These are phyloP conservation scores for Epichloe baconii DNA, from an alignment of 2,329 filamentous ascomycete genomes.

Conservation along the genomic window DNA sequence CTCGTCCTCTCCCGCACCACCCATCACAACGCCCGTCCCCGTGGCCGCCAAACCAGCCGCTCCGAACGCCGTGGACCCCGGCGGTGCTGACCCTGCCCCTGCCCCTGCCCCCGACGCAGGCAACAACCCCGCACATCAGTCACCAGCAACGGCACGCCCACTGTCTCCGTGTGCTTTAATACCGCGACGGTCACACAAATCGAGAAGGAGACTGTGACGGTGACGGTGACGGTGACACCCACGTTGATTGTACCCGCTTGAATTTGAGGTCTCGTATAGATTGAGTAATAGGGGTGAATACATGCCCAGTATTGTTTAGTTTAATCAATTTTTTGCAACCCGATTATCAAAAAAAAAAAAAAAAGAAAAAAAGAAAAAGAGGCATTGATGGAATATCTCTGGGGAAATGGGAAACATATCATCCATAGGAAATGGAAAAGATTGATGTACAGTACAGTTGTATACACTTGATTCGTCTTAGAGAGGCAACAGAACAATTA, in stretches of 20 bases:
- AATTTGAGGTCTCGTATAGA: background rate
- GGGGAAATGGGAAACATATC: too few relatives aligned
- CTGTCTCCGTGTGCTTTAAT: conserved; percentile 20
- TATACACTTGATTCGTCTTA: too few relatives aligned
- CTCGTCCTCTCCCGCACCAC: background rate
- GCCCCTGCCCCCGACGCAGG: background rate
- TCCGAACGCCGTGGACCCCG: conserved; percentile 6
- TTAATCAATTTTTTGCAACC: too few relatives aligned
- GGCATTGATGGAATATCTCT: too few relatives aligned
- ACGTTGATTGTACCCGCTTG: conserved; percentile 6
- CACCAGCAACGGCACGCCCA: conserved; percentile 18
- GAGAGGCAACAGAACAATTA: too few relatives aligned
- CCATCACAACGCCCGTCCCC: background rate
- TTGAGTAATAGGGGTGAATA: too few relatives aligned
- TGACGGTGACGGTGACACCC: conserved; percentile 22
- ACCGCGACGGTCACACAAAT: conserved; percentile 25
- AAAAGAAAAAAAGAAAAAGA: fast-evolving
- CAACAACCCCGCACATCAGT: conserved; percentile 12
- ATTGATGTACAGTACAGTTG: too few relatives aligned
- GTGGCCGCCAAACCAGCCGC: conserved; percentile 3
- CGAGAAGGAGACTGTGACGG: conserved; percentile 17
- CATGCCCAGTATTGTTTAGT: too few relatives aligned
- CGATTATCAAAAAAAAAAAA: too few relatives aligned
- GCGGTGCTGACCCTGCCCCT: background rate
- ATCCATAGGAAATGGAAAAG: too few relatives aligned